These are phyloP conservation scores for Starmerella ratchasimensis DNA, from an alignment of 805 yeast genomes.

Conservation along the genomic window DNA sequence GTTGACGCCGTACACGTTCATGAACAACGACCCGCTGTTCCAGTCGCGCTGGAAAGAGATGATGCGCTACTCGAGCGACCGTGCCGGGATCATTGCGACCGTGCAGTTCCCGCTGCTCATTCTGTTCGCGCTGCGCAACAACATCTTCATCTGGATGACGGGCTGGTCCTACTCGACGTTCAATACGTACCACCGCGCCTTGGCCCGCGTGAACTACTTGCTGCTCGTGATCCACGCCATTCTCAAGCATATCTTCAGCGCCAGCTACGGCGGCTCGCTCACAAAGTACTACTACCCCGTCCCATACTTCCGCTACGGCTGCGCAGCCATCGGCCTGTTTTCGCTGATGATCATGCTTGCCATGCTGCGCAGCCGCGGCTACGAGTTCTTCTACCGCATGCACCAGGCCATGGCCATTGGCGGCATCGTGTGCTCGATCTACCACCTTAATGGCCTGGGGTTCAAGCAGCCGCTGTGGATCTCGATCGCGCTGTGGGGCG, in stretches of 20 bases:
- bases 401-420: slow-evolving; percentile 42
- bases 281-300: slow-evolving; percentile 25
- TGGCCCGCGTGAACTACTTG: slow-evolving; percentile 34
- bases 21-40: slow-evolving; percentile 29
- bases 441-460: slow-evolving; percentile 39
- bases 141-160: slow-evolving; percentile 44
- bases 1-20: slow-evolving; percentile 23
- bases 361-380: slow-evolving; percentile 35
- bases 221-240: slow-evolving; percentile 36
- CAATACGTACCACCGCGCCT: slow-evolving; percentile 44
- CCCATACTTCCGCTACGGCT: slow-evolving; percentile 27
- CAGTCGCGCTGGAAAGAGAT: slow-evolving; percentile 26
- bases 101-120: slow-evolving; percentile 38
- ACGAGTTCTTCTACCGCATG: slow-evolving; percentile 40
- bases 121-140: slow-evolving; percentile 51
- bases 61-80: slow-evolving; percentile 36
- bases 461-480: slow-evolving; percentile 43
- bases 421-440: slow-evolving; percentile 43
- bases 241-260: slow-evolving; percentile 36
- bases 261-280: slow-evolving; percentile 25
- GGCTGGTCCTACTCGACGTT: slow-evolving; percentile 46
- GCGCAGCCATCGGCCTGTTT: slow-evolving; percentile 26
- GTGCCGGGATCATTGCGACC: slow-evolving; percentile 40
- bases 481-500: slow-evolving; percentile 49
- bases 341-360: slow-evolving; percentile 36